These are phyloP conservation scores for Aulographum hederae DNA, from an alignment of 2,329 filamentous ascomycete genomes.

Conservation along the genomic window DNA sequence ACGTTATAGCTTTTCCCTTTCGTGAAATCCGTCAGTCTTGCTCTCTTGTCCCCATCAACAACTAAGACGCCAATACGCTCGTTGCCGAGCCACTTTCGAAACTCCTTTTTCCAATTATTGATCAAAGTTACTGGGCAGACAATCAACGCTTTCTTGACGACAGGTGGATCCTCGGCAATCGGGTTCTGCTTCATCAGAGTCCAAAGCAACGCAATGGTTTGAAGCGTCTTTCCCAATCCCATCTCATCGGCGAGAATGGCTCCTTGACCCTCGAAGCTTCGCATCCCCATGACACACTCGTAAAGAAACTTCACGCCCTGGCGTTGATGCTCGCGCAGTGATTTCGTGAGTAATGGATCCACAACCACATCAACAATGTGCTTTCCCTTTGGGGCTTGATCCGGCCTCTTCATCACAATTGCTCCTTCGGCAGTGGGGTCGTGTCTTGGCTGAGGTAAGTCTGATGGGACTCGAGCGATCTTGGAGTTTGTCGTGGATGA, in stretches of 20 bases:
- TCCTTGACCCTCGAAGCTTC: conserved; percentile 45
- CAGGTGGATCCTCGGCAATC: conserved; percentile 36
- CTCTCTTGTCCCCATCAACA: conserved; percentile 39
- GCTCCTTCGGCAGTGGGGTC: conserved; percentile 41
- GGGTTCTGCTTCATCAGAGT: conserved; percentile 57
- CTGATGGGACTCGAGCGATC: conserved; percentile 7
- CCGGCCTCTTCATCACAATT: conserved; percentile 47
- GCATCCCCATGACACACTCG: conserved; percentile 59
- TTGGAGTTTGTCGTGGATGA: conserved; percentile 21
- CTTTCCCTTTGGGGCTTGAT: conserved; percentile 37
- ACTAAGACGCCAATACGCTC: conserved; percentile 53
- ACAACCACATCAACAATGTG: conserved; percentile 55
- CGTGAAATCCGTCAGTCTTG: conserved; percentile 48
- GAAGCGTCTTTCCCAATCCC: conserved; percentile 56
- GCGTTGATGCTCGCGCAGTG: conserved; percentile 48
- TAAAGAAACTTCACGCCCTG: conserved; percentile 55
- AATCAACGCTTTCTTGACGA: conserved; percentile 53
- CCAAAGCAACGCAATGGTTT: conserved; percentile 55
- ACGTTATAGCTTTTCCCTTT: conserved; percentile 48
- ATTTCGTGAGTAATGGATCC: conserved; percentile 44
- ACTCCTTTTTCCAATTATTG: conserved; percentile 56
- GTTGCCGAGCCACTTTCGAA: conserved; percentile 55
- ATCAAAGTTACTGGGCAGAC: conserved; percentile 57
- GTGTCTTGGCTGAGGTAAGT: conserved; percentile 42
- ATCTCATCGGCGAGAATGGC: conserved; percentile 60